Evolutionary conservation across 1,284 basidiomycete genomes (phyloP), one percentile per base, ranked within the genome.

Genomic region (Trichosporon sp.): DNA sequence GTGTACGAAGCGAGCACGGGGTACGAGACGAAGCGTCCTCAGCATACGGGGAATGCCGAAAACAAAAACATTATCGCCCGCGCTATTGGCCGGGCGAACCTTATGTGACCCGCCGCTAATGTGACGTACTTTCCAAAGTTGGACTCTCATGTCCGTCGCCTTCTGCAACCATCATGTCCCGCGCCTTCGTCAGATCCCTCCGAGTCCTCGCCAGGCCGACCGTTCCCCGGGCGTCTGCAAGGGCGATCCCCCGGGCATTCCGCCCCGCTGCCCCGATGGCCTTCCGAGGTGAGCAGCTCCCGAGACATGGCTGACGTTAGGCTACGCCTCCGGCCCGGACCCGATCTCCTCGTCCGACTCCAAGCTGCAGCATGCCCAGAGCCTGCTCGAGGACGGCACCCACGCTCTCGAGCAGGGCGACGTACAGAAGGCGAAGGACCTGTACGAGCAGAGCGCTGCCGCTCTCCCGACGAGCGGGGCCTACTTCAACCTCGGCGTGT

Each of bases 391-490:
- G 80, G 87, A 91, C 76, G 95, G 95, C 56, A 96, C 93, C 1
- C 86, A 88, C 72, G 91, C 91, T 75, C 87, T 98, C 42, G 95
- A 97, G 83, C 91, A 93, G 74, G 95, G 95, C 21, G 93, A 97
- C 76, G 87, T 97, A 3, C 85, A 91, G 72, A 88, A 86, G 47
- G 95, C 95, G 42, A 92, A 91, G 81, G 85, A 83, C 44, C 85
- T 92, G 27, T 97, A 97, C 83, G 84, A 88, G 79, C 88, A 92
- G 76, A 93, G 92, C 76, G 87, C 91, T 13, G 88, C 91, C 73
- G 91, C 95, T 69, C 90, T 91, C 79, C 88, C 90, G 70, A 92
- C 88, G 69, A 89, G 92, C 25, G 78, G 77, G 35, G 82, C 76
- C 4, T 81, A 74, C 72, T 81, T 80, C 74, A 83, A 83, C 72